Conservation (phyloP, 192 early-diverging fungal genomes). For the Dispira parvispora region DNA sequence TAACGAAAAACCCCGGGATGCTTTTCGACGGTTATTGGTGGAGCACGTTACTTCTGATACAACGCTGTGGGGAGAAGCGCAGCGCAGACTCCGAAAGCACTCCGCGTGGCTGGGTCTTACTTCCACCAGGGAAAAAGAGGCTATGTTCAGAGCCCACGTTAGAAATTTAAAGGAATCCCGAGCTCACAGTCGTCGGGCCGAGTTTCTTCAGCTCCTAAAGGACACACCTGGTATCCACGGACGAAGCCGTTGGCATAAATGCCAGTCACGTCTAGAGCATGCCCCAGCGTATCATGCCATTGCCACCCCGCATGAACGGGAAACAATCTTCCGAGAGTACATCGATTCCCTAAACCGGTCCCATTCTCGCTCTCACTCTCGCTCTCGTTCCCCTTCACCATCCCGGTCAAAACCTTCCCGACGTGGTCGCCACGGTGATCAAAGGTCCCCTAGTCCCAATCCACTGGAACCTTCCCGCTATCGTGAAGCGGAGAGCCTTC, state of each 20-base stretch:
- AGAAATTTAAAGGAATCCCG: too few relatives aligned
- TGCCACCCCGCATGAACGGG: background rate
- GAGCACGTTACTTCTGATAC: background rate
- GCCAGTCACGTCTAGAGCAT: background rate
- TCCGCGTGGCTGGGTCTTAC: background rate
- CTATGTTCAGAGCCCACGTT: background rate
- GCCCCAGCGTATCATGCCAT: constrained; percentile 2
- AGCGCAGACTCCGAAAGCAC: background rate
- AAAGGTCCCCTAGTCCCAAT: background rate
- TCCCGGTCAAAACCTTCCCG: background rate
- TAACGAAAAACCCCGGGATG: background rate
- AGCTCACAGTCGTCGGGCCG: too few relatives aligned
- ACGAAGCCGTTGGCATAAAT: too few relatives aligned
- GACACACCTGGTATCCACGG: too few relatives aligned
- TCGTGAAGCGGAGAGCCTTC: constrained; percentile 1
- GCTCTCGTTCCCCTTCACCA: background rate
- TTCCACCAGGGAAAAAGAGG: background rate
- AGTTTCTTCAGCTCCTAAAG: too few relatives aligned
- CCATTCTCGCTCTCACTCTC: background rate
- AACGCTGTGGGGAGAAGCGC: background rate
- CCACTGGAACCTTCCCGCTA: background rate
- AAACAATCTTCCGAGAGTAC: background rate
- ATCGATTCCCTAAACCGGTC: background rate
- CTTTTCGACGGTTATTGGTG: background rate
- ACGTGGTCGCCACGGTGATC: too few relatives aligned